A percentile compares a stretch with the other conserved stretches of the same genome.
Conservation (phyloP, 768 basidiomycete species). For the Boletus tylopilopsis region DNA sequence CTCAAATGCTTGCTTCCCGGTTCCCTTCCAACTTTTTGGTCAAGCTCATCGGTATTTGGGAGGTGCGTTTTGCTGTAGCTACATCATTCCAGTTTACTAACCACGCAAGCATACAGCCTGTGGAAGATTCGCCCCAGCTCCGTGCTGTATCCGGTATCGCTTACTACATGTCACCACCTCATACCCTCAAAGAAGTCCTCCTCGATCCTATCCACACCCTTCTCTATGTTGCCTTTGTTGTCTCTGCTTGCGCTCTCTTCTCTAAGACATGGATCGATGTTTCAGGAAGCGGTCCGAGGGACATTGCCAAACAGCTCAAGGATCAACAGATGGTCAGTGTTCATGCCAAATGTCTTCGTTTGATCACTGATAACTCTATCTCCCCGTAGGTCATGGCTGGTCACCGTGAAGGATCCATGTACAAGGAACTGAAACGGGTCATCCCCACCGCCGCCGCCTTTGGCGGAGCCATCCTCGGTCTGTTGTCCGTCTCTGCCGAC, state of each 20-base stretch:
- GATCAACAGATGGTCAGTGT: constrained; percentile 89
- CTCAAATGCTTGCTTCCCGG: constrained; percentile 89
- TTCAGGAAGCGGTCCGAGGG: constrained; percentile 91
- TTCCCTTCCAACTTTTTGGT: constrained; percentile 93
- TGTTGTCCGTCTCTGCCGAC: constrained; percentile 88
- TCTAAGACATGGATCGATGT: constrained; percentile 99
- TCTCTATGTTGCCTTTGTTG: constrained; percentile 89
- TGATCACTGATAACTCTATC: background rate
- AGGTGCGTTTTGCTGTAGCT: constrained; percentile 51
- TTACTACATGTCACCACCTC: constrained; percentile 99
- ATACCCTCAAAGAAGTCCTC: constrained; percentile 82
- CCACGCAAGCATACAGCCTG: constrained; percentile 52
- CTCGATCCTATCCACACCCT: constrained; percentile 92
- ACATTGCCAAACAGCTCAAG: constrained; percentile 97
- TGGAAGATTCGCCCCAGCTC: constrained; percentile 92
- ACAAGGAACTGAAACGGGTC: constrained; percentile 97
- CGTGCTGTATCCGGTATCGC: constrained; percentile 86
- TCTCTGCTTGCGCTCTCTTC: constrained; percentile 93
- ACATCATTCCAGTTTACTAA: background rate
- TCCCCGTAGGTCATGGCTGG: constrained; percentile 65
- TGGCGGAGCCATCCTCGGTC: constrained; percentile 93
- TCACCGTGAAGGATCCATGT: constrained; percentile 97
- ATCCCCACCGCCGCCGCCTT: constrained; percentile 98
- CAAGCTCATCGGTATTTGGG: constrained; percentile 93
- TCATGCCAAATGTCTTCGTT: background rate